Evolutionary conservation across 2,329 filamentous ascomycete genomes (phyloP).

Genomic region (Coleophoma eucalyptorum): DNA sequence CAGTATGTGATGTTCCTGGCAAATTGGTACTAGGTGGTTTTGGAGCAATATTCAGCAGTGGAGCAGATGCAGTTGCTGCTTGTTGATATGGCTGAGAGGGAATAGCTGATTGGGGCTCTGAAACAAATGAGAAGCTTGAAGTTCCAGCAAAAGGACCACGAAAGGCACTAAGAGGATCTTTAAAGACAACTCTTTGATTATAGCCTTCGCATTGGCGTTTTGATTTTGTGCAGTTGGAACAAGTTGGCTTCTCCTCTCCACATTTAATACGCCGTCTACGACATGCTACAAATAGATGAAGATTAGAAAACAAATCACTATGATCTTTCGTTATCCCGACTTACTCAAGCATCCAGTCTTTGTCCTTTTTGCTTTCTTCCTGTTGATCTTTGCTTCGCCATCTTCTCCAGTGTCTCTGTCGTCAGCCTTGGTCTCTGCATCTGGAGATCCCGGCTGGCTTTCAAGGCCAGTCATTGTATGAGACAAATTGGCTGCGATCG

Average conservation of each 20-base stretch:
- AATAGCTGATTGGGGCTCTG: conserved; percentile 8
- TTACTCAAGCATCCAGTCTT: conserved; percentile 90
- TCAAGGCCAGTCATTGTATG: no score
- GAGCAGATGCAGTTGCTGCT: not conserved
- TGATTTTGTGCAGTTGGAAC: conserved; percentile 82
- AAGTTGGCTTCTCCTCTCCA: conserved; percentile 81
- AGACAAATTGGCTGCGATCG: no score
- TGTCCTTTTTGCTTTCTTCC: conserved; percentile 48
- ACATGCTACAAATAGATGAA: conserved; percentile 58
- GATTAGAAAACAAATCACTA: not conserved
- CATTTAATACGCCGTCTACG: conserved; percentile 95
- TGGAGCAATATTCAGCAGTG: conserved; percentile 8
- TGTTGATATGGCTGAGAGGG: conserved; percentile 1
- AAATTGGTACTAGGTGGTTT: not conserved
- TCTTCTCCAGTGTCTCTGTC: not conserved
- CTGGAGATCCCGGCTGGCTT: not conserved
- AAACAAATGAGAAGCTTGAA: conserved; percentile 8
- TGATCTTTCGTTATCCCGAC: conserved; percentile 27
- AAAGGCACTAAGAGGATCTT: conserved; percentile 62
- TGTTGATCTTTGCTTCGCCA: not conserved
- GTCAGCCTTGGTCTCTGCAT: not conserved
- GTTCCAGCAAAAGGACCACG: conserved; percentile 31
- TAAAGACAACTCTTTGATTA: conserved; percentile 77
- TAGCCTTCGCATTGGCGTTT: conserved; percentile 83
- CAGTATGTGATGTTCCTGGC: no score